Conservation (phyloP, 192 early-diverging fungal genomes). For the Gamsiella multidivaricata region DNA sequence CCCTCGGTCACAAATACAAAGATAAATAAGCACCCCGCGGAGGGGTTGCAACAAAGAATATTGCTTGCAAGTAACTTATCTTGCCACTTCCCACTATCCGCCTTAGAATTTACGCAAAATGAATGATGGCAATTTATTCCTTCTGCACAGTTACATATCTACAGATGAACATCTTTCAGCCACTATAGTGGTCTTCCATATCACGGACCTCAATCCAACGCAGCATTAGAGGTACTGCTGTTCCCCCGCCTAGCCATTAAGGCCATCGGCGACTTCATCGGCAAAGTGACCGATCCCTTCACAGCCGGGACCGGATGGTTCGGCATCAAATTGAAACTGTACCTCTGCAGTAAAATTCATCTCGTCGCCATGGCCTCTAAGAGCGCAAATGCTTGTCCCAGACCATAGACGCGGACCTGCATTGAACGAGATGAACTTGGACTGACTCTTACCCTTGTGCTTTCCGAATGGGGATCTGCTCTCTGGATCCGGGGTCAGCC, state of each 20-base stretch:
- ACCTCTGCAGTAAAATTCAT: slow-evolving; percentile 42
- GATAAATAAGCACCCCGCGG: too few relatives aligned
- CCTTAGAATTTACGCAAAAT: too few relatives aligned
- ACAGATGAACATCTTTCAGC: too few relatives aligned
- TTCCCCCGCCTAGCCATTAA: slow-evolving; percentile 1
- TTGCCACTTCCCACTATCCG: too few relatives aligned
- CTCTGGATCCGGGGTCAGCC: slow-evolving; percentile 34
- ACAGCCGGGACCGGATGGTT: slow-evolving; percentile 17
- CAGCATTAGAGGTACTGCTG: too few relatives aligned
- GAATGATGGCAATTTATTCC: too few relatives aligned
- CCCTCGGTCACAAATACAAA: too few relatives aligned
- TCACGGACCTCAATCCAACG: too few relatives aligned
- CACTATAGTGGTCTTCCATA: too few relatives aligned
- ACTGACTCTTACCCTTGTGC: slow-evolving; percentile 41
- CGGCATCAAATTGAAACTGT: slow-evolving; percentile 38
- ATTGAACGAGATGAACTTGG: slow-evolving; percentile 68
- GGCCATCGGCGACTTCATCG: slow-evolving; percentile 50
- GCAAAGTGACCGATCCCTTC: slow-evolving; percentile 20
- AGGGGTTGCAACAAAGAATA: too few relatives aligned
- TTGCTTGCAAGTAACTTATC: too few relatives aligned
- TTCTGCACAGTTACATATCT: too few relatives aligned
- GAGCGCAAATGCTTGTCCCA: slow-evolving; percentile 50
- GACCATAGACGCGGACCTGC: slow-evolving; percentile 62
- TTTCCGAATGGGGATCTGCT: slow-evolving; percentile 21
- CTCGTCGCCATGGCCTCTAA: slow-evolving; percentile 46